Base-by-base conservation (phyloP, 1,284 basidiomycete species). In the Rhizopogon hawkerae region DNA sequence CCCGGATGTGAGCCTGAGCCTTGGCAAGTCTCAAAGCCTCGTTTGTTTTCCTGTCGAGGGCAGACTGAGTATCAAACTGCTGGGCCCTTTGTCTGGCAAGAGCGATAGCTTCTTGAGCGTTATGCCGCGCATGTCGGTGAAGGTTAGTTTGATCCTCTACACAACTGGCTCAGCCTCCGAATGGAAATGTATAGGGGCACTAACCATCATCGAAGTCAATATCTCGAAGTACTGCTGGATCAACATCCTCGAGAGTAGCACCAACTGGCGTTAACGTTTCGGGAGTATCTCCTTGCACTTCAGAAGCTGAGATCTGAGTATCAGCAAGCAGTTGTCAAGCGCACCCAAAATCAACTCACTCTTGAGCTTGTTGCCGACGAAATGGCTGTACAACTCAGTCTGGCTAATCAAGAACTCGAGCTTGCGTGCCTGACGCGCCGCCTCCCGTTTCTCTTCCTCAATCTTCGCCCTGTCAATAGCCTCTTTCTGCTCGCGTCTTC, bases 401-500 rank as follows among this genome's bases (percentile, higher is more conserved):
- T 98, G 96, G 53, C 92, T 98, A 69, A 99, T 95, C 67, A 99
- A 75, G 75, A 98, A 99, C 71, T 98, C 97, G 50, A 99, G 81
- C 70, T 98, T 98, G 58, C 96, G 81, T 3, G 94, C 90, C 69
- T 97, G 93, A 46, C 96, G 78, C 52, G 95, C 90, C 24, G 91
- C 88, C 70, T 99, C 96, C 45, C 96, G 82, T 65, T 88, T 91
- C 71, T 98, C 96, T 68, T 98, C 96, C 67, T 98, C 96, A 37
- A 92, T 74, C 68, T 89, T 93, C 35, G 92, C 82, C 46, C 89
- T 80, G 58, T 96, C 92, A 55, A 85, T 77, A 4, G 91, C 91
- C 65, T 95, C 92, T 64, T 93, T 94, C 65, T 97, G 93, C 56
- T 96, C 94, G 52, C 90, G 89, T 66, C 89, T 92, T 54, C 93